phyloP scores from a whole-genome alignment of 2,329 filamentous ascomycete species.

The Fusarium pseudonygamai region DNA sequence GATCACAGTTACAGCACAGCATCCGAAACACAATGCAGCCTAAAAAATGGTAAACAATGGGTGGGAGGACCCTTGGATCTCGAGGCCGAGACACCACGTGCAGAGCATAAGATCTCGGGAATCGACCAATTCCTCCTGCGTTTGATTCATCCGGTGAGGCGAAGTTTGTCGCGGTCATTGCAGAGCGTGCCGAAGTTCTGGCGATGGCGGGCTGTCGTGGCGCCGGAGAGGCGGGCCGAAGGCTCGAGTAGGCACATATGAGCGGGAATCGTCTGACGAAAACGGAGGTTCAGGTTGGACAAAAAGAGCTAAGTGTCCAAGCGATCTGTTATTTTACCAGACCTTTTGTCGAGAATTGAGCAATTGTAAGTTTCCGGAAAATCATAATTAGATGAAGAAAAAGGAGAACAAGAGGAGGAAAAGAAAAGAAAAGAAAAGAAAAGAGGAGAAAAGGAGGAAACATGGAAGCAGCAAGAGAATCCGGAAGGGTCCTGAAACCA shows the following conservation, averaged over 20 bases:
- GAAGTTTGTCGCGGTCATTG: background rate
- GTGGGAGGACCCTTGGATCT: conserved; percentile 17
- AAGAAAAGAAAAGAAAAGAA: conserved; percentile 7
- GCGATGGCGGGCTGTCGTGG: conserved; percentile 41
- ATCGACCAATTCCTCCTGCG: conserved; percentile 10
- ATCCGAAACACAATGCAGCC: conserved; percentile 17
- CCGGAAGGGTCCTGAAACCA: conserved; percentile 14
- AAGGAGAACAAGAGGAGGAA: conserved; percentile 7
- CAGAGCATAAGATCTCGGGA: conserved; percentile 15
- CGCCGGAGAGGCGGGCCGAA: conserved; percentile 51
- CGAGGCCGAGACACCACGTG: conserved; percentile 28
- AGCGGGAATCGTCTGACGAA: conserved; percentile 40
- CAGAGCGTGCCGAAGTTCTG: conserved; percentile 39
- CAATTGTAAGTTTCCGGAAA: background rate
- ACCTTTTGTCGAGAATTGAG: background rate
- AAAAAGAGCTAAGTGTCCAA: conserved; percentile 24
- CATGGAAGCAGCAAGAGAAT: background rate
- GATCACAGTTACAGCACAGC: conserved; percentile 8
- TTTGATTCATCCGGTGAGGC: conserved; percentile 21
- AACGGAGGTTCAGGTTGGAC: conserved; percentile 21
- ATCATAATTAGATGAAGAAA: conserved; percentile 8
- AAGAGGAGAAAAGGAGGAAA: background rate
- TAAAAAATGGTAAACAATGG: background rate
- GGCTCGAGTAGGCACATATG: conserved; percentile 37
- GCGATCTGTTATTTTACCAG: background rate